A percentile compares a stretch with the other conserved stretches of the same genome.
Evolutionary conservation across 75 land plant species (phyloP).

Genomic region (Cupressus sempervirens): DNA sequence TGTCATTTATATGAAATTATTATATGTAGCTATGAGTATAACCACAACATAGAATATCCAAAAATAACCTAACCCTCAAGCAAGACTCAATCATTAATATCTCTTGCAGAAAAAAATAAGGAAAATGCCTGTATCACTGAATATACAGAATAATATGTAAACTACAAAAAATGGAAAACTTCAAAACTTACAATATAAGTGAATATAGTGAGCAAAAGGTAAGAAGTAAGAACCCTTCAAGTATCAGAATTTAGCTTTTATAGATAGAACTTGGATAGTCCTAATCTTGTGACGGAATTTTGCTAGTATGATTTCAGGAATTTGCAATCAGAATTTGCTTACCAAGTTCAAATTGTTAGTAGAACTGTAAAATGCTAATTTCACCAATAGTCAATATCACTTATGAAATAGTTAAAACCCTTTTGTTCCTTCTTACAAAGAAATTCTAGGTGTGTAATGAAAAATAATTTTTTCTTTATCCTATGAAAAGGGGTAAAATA

Average conservation of each 20-base stretch:
- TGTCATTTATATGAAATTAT: neutral
- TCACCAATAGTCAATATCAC: neutral
- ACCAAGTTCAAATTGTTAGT: neutral
- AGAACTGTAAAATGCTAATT: neutral
- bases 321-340: neutral
- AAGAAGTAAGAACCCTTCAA: neutral
- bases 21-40: neutral
- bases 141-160: neutral
- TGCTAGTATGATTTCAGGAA: neutral
- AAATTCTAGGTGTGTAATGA: neutral
- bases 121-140: neutral
- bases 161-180: neutral
- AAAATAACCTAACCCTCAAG: neutral
- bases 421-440: neutral
- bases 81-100: neutral
- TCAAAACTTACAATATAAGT: neutral
- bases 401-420: neutral
- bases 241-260: neutral
- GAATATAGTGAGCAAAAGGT: neutral
- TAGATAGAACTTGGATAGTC: neutral
- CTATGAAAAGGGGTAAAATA: neutral
- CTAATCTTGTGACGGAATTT: neutral
- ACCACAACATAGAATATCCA: neutral
- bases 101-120: neutral
- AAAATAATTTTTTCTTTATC: neutral